Evolutionary conservation across 2,329 filamentous ascomycete genomes (phyloP).

Genomic region (Fusarium coffeatum): DNA sequence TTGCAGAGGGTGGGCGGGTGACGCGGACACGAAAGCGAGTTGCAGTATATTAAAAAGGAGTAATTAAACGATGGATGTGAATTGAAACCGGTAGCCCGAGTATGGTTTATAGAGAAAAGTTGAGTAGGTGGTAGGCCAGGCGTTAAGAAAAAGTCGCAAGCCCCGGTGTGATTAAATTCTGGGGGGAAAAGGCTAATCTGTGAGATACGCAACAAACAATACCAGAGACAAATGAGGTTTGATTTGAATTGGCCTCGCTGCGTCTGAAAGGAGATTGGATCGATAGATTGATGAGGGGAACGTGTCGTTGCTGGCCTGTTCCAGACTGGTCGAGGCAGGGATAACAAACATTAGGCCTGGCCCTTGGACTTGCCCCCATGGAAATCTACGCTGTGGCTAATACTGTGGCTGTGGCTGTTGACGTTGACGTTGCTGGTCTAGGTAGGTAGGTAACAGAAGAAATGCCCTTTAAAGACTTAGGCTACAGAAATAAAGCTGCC

Average conservation of each 20-base stretch:
- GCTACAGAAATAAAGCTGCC: too few species aligned
- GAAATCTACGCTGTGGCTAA: not conserved
- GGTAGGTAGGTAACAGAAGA: too few species aligned
- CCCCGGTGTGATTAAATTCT: slow-evolving; percentile 9
- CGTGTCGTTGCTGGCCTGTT: slow-evolving; percentile 41
- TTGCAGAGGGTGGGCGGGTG: slow-evolving; percentile 13
- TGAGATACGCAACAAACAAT: slow-evolving; percentile 40
- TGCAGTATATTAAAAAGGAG: slow-evolving; percentile 35
- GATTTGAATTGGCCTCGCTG: slow-evolving; percentile 32
- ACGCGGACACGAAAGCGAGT: slow-evolving; percentile 31
- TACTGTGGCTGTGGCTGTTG: slow-evolving; percentile 15
- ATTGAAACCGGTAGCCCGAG: slow-evolving; percentile 7
- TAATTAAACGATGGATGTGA: slow-evolving; percentile 14
- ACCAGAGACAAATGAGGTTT: slow-evolving; percentile 45
- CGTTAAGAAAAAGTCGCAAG: slow-evolving; percentile 13
- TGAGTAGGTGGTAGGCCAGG: not conserved
- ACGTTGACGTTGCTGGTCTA: slow-evolving; percentile 27
- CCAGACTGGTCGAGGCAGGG: slow-evolving; percentile 28
- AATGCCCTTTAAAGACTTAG: too few species aligned
- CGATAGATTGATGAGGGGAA: slow-evolving; percentile 22
- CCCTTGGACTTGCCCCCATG: not conserved
- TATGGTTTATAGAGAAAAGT: slow-evolving; percentile 18
- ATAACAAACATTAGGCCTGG: not conserved
- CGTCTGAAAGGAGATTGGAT: slow-evolving; percentile 42
- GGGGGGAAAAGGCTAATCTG: slow-evolving; percentile 19